Base-by-base conservation (phyloP, 345 rosid genomes). In the Salix udensis region DNA sequence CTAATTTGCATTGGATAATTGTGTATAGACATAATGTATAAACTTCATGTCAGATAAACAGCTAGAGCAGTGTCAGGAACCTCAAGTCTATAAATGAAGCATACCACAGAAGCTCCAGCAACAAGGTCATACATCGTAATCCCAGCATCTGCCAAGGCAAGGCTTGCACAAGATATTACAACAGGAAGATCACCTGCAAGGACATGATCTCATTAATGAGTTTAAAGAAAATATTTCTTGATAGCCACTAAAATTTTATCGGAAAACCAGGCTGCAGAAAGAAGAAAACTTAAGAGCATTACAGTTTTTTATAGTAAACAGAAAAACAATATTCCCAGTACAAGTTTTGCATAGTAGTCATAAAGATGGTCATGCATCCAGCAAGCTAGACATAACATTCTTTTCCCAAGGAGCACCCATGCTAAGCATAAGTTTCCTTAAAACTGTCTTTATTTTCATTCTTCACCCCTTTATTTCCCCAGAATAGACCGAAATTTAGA, bases 101-200 rank as follows among this genome's bases (percentile, higher is more conserved):
- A 72, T 91, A 91, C 98, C 97, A 93, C 91, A 76, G 98, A 92
- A 80, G 91, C 96, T 68, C 97, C 91, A 67, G 97, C 86, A 76
- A 96, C 90, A 30, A 93, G 96, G 83, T 96, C 99, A 87, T 89
- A 88, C 92, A 96, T 90, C 98, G 91, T 89, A 77, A 93, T 93
- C 70, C 99, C 97, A 2, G 97, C 97, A 87, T 93, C 98, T 30
- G 98, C 99, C 76, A 93, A 79, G 84, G 98, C 98, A 80, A 96
- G 97, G 87, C 98, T 91, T 73, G 98, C 97, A 82, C 99, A 96
- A 48, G 97, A 92, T 82, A 91, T 85, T 48, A 92, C 86, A 65
- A 90, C 95, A 46, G 98, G 91, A 73, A 96, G 91, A 88, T 96
- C 99, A 85, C 99, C 97, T 96, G 81, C 70, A 65, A 64, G 37